phyloP scores from a whole-genome alignment of 2,329 filamentous ascomycete species.

The Pseudonectria buxi region DNA sequence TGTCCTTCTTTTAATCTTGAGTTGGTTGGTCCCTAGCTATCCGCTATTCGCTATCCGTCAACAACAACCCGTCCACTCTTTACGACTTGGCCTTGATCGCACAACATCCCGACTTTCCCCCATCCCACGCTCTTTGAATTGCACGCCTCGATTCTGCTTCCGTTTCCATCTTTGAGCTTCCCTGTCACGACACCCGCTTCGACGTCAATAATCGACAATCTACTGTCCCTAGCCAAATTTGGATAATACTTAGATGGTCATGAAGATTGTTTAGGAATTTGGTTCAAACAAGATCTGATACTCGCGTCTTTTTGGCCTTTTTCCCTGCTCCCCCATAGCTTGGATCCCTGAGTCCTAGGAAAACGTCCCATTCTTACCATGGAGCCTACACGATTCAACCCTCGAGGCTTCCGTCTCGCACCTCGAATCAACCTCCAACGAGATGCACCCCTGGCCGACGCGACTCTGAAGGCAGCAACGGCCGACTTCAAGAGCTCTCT shows the following conservation, averaged over 20 bases:
- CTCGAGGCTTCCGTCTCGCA: constrained; percentile 17
- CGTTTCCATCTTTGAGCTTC: background rate
- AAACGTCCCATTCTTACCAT: constrained; percentile 10
- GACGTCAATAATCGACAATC: constrained; percentile 5
- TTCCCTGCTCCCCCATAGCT: constrained; percentile 4
- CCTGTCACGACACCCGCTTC: constrained; percentile 1
- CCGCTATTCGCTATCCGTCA: constrained; percentile 8
- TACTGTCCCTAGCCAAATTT: constrained; percentile 6
- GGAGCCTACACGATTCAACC: constrained; percentile 11
- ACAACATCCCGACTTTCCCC: no score
- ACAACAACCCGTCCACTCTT: background rate
- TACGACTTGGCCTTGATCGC: background rate
- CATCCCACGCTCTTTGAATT: background rate
- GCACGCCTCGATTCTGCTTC: background rate
- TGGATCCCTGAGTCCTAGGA: constrained; percentile 8
- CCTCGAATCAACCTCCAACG: constrained; percentile 21
- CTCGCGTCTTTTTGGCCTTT: background rate
- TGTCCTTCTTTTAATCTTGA: constrained; percentile 32
- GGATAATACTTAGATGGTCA: constrained; percentile 16
- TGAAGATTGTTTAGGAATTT: constrained; percentile 12
- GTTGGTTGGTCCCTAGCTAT: constrained; percentile 14
- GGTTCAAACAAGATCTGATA: constrained; percentile 4
- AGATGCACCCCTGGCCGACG: constrained; percentile 4
- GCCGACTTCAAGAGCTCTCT: constrained; percentile 7
- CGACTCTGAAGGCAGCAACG: constrained; percentile 1